Evolutionary conservation across 257 asterid genomes (phyloP), one percentile per base, ranked within the genome.

Genomic region (Petunia secreta): DNA sequence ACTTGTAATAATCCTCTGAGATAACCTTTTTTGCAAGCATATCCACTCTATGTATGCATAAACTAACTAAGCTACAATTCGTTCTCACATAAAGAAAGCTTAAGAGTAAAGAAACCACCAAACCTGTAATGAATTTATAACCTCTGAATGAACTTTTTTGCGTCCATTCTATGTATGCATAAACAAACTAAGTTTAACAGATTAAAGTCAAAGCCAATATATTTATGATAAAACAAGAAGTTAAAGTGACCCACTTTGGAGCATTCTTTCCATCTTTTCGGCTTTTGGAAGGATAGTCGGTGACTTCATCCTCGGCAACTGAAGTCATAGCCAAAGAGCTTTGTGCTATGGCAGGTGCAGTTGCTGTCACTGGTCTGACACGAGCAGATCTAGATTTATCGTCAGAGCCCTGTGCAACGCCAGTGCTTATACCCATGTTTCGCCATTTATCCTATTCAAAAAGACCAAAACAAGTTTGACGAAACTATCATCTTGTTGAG

Each of bases 371-470:
- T 74, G 82, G 44, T 83, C 64, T 83, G 37, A 50, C 75, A 79
- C 55, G 78, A 40, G 84, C 71, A 83, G 67, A 82, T 65, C 36
- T 63, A n/a, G 78, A 39, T 60, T 75, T 77, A 46, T 85, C 90
- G 44, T 83, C 83, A 5, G 79, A 76, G 82, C 74, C 75, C 69
- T 77, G 88, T 73, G 80, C 88, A 25, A 80, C 83, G 40, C 62
- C 4, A 64, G 54, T 71, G 68, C 34, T 25, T 25, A 25, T 64
- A 55, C 82, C 50, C 90, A 90, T 36, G 78, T 83, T 88, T 64
- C 92, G 80, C 91, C 92, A 90, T 80, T 90, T 88, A 74, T 90
- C 94, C 94, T 88, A 86, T 79, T 48, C 78, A 81, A 36, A 82
- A 38, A 14, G 81, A 75, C 66, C 78, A 82, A 50, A 9, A 11